These are phyloP conservation scores for Phytopythium mirpurense DNA, from an alignment of 352 stramenopile species.

Conservation along the genomic window DNA sequence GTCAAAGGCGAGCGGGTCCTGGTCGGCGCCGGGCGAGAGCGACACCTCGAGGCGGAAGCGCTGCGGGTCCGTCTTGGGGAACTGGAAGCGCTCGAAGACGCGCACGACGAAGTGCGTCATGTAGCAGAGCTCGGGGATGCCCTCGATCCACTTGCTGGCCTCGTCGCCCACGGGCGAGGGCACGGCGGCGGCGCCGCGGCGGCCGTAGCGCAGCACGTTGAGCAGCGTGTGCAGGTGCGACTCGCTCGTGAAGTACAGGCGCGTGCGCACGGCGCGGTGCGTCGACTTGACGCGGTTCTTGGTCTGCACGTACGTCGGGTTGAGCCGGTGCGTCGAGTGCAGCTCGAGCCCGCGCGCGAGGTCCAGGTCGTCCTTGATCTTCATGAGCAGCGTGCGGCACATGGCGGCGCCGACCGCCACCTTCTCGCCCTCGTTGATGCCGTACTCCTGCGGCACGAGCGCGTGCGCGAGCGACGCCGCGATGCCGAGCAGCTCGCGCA, in stretches of 20 bases:
- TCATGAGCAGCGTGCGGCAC: conserved; percentile 84
- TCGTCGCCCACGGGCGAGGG: conserved; percentile 59
- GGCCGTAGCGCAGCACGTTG: conserved; percentile 94
- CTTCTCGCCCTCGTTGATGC: conserved; percentile 87
- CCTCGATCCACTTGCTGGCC: conserved; percentile 80
- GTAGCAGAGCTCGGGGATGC: conserved; percentile 97
- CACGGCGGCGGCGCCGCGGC: conserved; percentile 46
- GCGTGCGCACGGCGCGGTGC: conserved; percentile 95
- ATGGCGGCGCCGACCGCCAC: conserved; percentile 83
- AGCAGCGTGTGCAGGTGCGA: conserved; percentile 97
- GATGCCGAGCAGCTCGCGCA: conserved; percentile 93
- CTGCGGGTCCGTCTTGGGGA: conserved; percentile 52
- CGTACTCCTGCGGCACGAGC: conserved; percentile 85
- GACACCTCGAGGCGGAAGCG: conserved; percentile 84
- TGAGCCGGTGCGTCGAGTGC: conserved; percentile 73
- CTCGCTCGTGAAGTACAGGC: conserved; percentile 99
- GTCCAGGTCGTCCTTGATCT: conserved; percentile 86
- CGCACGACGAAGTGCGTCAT: conserved; percentile 99
- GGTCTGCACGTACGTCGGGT: conserved; percentile 80
- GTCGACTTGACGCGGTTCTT: conserved; percentile 87
- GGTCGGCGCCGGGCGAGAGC: conserved; percentile 72
- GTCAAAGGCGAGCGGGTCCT: conserved; percentile 61
- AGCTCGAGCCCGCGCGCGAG: conserved; percentile 66
- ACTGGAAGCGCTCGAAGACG: conserved; percentile 94
- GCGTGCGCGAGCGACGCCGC: conserved; percentile 90